phyloP scores from a whole-genome alignment of 2,329 filamentous ascomycete species.

The Fusarium anguioides region DNA sequence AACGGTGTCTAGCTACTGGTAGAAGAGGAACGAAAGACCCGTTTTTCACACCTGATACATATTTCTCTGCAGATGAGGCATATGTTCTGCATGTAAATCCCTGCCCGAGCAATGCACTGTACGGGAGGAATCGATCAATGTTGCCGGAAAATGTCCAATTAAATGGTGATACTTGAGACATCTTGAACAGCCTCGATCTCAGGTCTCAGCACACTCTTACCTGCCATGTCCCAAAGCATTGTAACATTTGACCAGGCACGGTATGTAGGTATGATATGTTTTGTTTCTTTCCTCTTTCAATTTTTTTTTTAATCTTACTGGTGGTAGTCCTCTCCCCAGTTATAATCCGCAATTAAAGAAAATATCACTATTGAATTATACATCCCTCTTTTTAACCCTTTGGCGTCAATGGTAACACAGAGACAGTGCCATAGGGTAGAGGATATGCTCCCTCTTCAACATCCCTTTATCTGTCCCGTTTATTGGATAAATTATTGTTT shows the following conservation, averaged over 20 bases:
- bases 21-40: neutral
- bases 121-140: neutral
- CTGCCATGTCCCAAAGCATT: neutral
- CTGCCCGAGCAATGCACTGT: conserved; percentile 18
- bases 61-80: neutral
- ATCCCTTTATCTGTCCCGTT: conserved; percentile 10
- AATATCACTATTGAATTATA: neutral
- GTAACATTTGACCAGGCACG: neutral
- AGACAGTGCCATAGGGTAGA: neutral
- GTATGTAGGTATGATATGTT: neutral
- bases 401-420: neutral
- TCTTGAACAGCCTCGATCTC: conserved; percentile 14
- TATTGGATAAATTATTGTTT: conserved; percentile 12
- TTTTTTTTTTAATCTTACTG: neutral
- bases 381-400: conserved; percentile 23
- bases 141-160: conserved; percentile 7
- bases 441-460: neutral
- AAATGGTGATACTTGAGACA: conserved; percentile 5
- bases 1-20: neutral
- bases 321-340: neutral
- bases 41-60: conserved; percentile 13
- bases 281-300: neutral
- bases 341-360: neutral
- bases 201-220: conserved; percentile 9
- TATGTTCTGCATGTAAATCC: conserved; percentile 6